A percentile compares a stretch with the other conserved stretches of the same genome.
Evolutionary conservation across 163 green algal genomes (phyloP).

Genomic region (Smithsoniella earleae): DNA sequence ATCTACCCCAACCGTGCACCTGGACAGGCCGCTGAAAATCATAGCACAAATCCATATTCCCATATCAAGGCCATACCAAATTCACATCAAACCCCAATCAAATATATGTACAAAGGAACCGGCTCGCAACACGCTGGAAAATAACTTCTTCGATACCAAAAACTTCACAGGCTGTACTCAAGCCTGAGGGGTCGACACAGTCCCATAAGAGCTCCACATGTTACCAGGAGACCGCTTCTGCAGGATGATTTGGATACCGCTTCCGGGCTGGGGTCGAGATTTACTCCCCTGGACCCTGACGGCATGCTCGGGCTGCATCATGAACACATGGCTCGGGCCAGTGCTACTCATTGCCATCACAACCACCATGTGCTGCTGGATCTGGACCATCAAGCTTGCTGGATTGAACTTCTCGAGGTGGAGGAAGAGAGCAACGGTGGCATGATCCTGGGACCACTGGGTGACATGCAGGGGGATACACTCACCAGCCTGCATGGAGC

Average conservation of each 20-base stretch:
- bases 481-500: neutral
- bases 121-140: too few species aligned
- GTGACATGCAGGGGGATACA: conserved; percentile 12
- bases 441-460: conserved; percentile 22
- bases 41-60: too few species aligned
- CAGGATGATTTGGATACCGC: conserved; percentile 13
- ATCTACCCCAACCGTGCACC: too few species aligned
- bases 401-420: conserved; percentile 21
- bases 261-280: conserved; percentile 11
- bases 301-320: conserved; percentile 18
- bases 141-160: too few species aligned
- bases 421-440: conserved; percentile 10
- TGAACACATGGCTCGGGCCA: conserved; percentile 21
- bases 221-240: conserved; percentile 23
- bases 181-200: neutral
- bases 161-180: too few species aligned
- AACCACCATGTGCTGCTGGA: conserved; percentile 31
- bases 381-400: conserved; percentile 27
- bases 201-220: neutral
- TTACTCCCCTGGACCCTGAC: conserved; percentile 6
- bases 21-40: too few species aligned
- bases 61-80: too few species aligned
- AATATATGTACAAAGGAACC: too few species aligned
- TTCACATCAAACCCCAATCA: too few species aligned
- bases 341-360: conserved; percentile 10